Conservation (phyloP, 257 asterid genomes). For the Salvia miltiorrhiza region DNA sequence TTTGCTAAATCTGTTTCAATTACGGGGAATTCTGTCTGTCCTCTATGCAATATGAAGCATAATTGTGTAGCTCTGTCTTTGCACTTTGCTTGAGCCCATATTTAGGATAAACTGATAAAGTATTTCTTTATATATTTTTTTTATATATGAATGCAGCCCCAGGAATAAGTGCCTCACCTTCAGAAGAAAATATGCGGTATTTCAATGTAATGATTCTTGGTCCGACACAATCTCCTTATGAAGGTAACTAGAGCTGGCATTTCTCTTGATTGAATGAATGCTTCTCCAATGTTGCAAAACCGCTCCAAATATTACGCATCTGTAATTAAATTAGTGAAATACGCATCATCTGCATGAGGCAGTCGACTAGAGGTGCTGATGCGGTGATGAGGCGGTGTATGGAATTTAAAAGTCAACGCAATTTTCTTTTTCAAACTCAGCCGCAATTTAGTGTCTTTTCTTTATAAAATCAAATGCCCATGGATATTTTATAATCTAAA, state of each 20-base stretch:
- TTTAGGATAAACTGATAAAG: background rate
- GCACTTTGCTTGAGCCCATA: background rate
- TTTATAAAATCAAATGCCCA: no score
- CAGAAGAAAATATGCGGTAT: conserved; percentile 95
- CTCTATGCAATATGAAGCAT: background rate
- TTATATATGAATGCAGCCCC: conserved; percentile 69
- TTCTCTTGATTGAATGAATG: background rate
- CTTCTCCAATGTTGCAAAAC: no score
- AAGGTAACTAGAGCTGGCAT: conserved; percentile 48
- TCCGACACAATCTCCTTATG: conserved; percentile 97
- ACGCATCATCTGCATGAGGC: background rate
- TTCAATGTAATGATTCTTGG: conserved; percentile 99
- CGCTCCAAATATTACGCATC: no score
- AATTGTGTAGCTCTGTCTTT: background rate
- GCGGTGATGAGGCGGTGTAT: no score
- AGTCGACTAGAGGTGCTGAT: no score
- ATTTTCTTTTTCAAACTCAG: no score
- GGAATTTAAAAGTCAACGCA: no score
- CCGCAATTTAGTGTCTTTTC: no score
- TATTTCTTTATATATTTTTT: conserved; percentile 11
- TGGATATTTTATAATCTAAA: no score
- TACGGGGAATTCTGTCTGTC: background rate
- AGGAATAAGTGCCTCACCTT: conserved; percentile 98
- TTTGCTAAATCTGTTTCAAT: background rate
- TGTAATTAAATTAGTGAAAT: background rate